phyloP scores from a whole-genome alignment of 352 stramenopile species.

The Globisporangium orthogonon region DNA sequence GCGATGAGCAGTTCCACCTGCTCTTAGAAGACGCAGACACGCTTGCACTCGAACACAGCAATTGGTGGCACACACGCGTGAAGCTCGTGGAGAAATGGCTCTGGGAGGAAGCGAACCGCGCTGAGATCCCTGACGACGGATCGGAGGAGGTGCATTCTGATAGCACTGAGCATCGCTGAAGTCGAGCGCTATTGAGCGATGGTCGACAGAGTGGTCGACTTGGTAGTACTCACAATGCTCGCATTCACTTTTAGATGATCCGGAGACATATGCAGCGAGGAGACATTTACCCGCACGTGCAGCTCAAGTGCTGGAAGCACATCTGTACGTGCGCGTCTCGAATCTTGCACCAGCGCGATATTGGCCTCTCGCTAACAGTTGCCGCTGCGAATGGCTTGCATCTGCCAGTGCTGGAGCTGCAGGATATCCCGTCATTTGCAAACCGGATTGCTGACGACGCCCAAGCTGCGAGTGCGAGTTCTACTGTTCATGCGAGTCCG shows the following conservation, averaged over 20 bases:
- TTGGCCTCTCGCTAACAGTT: background rate
- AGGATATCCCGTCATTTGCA: slow-evolving; percentile 49
- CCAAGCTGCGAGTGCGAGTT: slow-evolving; percentile 10
- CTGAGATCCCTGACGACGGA: slow-evolving; percentile 59
- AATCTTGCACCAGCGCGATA: background rate
- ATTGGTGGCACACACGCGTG: slow-evolving; percentile 71
- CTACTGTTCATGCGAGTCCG: slow-evolving; percentile 30
- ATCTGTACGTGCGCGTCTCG: slow-evolving; percentile 29
- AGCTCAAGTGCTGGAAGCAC: slow-evolving; percentile 76
- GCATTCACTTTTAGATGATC: slow-evolving; percentile 40
- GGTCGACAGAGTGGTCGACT: no score
- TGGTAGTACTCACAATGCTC: background rate
- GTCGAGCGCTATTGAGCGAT: no score
- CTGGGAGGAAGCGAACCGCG: slow-evolving; percentile 44
- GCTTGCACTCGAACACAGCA: slow-evolving; percentile 23
- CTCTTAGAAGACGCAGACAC: slow-evolving; percentile 39
- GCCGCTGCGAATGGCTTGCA: background rate
- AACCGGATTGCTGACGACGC: slow-evolving; percentile 10
- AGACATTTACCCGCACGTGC: slow-evolving; percentile 51
- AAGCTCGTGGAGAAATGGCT: slow-evolving; percentile 69
- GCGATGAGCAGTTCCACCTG: slow-evolving; percentile 29
- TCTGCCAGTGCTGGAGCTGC: slow-evolving; percentile 51
- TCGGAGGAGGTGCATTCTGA: slow-evolving; percentile 47
- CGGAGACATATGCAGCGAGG: slow-evolving; percentile 59
- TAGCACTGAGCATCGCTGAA: background rate